Evolutionary conservation across 345 rosid species (phyloP).

Genomic region (Dimocarpus longan): DNA sequence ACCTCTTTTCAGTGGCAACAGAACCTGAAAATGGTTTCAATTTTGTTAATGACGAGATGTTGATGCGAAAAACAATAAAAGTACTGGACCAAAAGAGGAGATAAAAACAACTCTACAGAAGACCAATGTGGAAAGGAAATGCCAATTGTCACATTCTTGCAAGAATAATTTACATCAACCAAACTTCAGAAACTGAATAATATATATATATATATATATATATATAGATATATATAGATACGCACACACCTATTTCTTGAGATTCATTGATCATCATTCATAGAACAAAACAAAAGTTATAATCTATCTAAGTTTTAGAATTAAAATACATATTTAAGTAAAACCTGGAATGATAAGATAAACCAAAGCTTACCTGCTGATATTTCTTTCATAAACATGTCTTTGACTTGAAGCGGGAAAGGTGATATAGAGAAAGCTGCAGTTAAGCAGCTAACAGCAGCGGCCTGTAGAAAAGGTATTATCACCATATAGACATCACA

Average conservation of each 20-base stretch:
- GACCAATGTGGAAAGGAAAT: slow-evolving; percentile 5
- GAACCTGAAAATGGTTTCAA: slow-evolving; percentile 55
- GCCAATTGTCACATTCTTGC: not conserved
- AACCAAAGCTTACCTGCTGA: slow-evolving; percentile 52
- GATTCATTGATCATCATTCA: slow-evolving; percentile 6
- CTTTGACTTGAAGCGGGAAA: slow-evolving; percentile 52
- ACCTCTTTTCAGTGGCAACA: slow-evolving; percentile 43
- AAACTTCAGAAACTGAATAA: slow-evolving; percentile 6
- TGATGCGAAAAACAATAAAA: not conserved
- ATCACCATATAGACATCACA: slow-evolving; percentile 1
- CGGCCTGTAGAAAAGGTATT: slow-evolving; percentile 50
- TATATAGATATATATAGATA: no score
- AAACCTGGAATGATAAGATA: not conserved
- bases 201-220: not conserved
- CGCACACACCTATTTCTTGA: not conserved
- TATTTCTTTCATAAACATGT: slow-evolving; percentile 66
- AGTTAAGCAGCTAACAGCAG: slow-evolving; percentile 74
- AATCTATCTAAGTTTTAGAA: not conserved
- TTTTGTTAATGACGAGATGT: not conserved
- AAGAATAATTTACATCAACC: slow-evolving; percentile 3
- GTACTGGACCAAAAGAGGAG: not conserved
- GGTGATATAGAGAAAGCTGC: slow-evolving; percentile 80
- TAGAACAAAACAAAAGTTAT: not conserved
- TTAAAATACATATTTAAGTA: not conserved
- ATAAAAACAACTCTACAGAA: slow-evolving; percentile 1